Evolutionary conservation across 2,329 filamentous ascomycete species (phyloP).

Genomic region (Aspergillus fumigatiaffinis): DNA sequence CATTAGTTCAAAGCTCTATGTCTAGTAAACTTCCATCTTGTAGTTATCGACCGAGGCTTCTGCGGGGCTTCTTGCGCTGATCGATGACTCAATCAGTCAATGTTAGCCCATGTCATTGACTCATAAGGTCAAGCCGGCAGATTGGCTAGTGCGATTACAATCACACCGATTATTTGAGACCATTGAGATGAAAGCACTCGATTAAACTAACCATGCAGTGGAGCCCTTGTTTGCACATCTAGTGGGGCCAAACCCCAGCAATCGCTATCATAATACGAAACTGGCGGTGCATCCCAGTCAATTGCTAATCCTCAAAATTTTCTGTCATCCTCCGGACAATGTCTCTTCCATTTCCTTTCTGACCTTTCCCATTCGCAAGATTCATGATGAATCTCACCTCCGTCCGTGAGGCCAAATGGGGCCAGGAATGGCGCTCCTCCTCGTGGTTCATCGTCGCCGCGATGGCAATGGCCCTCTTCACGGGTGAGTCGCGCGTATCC

Average conservation of each 20-base stretch:
- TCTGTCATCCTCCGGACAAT: background rate
- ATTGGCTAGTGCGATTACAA: background rate
- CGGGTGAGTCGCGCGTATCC: slow-evolving; percentile 9
- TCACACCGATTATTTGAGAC: background rate
- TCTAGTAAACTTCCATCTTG: too few relatives aligned
- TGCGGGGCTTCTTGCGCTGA: too few relatives aligned
- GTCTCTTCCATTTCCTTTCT: background rate
- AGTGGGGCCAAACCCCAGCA: background rate
- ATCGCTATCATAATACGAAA: background rate
- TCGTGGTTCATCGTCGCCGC: slow-evolving; percentile 18
- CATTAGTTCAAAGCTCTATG: too few relatives aligned
- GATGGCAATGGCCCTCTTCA: slow-evolving; percentile 22
- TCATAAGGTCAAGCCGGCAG: background rate
- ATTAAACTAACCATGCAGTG: background rate
- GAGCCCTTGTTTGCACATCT: too few relatives aligned
- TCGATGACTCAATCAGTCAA: background rate
- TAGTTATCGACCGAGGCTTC: too few relatives aligned
- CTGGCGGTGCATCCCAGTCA: background rate
- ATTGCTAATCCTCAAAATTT: background rate
- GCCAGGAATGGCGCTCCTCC: slow-evolving; percentile 21
- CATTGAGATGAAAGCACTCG: background rate
- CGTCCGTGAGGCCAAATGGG: slow-evolving; percentile 9
- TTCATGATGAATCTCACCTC: slow-evolving; percentile 7
- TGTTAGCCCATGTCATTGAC: too few relatives aligned
- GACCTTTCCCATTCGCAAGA: background rate